Evolutionary conservation across 352 stramenopile genomes (phyloP).

Genomic region (Stramenopiles sp.): DNA sequence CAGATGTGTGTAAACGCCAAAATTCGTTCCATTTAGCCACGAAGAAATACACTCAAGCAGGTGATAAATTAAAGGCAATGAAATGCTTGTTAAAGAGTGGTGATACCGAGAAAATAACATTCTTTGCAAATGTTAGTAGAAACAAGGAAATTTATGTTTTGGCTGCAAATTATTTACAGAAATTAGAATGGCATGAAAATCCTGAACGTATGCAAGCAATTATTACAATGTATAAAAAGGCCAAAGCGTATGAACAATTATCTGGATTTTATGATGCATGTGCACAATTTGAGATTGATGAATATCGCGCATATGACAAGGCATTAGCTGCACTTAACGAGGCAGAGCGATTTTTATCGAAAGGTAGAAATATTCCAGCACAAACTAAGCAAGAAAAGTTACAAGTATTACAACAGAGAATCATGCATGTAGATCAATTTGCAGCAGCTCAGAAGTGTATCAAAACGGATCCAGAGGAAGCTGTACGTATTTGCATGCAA

Average conservation of each 20-base stretch:
- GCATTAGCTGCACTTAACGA: constrained; percentile 63
- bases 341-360: constrained; percentile 53
- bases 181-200: constrained; percentile 71
- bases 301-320: constrained; percentile 81
- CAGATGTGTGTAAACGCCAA: constrained; percentile 72
- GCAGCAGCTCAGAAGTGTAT: constrained; percentile 36
- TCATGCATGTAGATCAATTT: constrained; percentile 57
- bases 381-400: constrained; percentile 42
- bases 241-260: constrained; percentile 66
- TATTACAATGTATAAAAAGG: constrained; percentile 78
- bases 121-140: constrained; percentile 70
- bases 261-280: constrained; percentile 68
- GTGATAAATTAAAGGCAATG: constrained; percentile 69
- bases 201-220: constrained; percentile 73
- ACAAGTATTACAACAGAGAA: constrained; percentile 33
- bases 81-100: constrained; percentile 81
- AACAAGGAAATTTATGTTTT: constrained; percentile 81
- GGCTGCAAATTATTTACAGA: constrained; percentile 81
- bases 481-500: constrained; percentile 44
- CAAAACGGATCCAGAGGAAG: constrained; percentile 37
- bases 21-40: constrained; percentile 68
- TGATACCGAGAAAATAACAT: constrained; percentile 80
- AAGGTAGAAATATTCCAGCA: constrained; percentile 32
- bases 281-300: constrained; percentile 71
- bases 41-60: constrained; percentile 84